A percentile compares a stretch with the other conserved stretches of the same genome.
phyloP scores from a whole-genome alignment of 495 filamentous ascomycete genomes.

The Penicillium goetzii region DNA sequence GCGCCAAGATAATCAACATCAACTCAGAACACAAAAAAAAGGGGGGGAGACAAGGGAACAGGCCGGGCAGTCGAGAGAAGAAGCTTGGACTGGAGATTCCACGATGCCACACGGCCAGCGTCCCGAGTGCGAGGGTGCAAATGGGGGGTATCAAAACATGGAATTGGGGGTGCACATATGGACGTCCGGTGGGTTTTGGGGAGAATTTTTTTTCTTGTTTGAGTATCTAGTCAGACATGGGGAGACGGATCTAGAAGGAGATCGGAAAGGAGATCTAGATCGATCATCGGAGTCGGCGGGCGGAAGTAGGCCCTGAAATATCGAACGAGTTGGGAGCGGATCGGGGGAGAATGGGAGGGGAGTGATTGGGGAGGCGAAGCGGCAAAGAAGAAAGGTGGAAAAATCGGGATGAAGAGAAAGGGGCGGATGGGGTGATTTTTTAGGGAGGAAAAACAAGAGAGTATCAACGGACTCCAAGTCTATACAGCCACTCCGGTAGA shows the following conservation, averaged over 20 bases:
- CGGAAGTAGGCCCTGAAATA: constrained; percentile 35
- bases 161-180: constrained; percentile 21
- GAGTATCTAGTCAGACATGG: constrained; percentile 35
- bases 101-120: not conserved
- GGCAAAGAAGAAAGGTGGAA: constrained; percentile 7
- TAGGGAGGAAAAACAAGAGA: constrained; percentile 11
- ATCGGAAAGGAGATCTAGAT: constrained; percentile 7
- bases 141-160: constrained; percentile 36
- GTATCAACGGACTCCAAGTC: constrained; percentile 22
- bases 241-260: constrained; percentile 11
- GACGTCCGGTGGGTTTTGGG: constrained; percentile 29
- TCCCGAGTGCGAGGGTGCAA: constrained; percentile 8
- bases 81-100: constrained; percentile 11
- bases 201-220: constrained; percentile 34
- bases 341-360: not conserved
- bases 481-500: constrained; percentile 19
- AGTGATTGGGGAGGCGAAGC: constrained; percentile 4
- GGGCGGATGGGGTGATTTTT: constrained; percentile 14
- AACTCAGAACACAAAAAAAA: constrained; percentile 13
- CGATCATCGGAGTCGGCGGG: constrained; percentile 15
- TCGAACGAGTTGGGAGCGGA: constrained; percentile 10
- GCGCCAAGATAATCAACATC: constrained; percentile 37
- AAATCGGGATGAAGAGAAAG: constrained; percentile 8
- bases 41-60: constrained; percentile 12
- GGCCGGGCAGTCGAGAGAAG: constrained; percentile 7